A percentile compares a stretch with the other conserved stretches of the same genome.
phyloP scores from a whole-genome alignment of 345 rosid species.

The Abelmoschus esculentus region DNA sequence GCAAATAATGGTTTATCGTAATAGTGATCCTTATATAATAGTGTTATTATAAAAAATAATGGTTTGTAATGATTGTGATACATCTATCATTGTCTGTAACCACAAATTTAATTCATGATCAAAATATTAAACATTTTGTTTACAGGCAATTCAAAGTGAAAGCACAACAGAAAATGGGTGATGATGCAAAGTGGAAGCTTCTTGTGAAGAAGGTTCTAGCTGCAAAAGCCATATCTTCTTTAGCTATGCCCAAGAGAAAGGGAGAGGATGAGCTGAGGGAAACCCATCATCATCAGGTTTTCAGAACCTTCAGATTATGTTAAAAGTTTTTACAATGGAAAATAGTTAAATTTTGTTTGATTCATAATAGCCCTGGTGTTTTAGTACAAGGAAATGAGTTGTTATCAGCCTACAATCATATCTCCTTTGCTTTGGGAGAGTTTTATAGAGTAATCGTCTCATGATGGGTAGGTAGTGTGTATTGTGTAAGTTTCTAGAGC shows the following conservation, averaged over 20 bases:
- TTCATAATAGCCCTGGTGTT: background rate
- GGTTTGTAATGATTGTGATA: too few relatives aligned
- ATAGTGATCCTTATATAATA: too few relatives aligned
- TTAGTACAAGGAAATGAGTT: background rate
- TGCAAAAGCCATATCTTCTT: constrained; percentile 53
- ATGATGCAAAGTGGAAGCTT: constrained; percentile 56
- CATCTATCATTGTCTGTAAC: too few relatives aligned
- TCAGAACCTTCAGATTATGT: constrained; percentile 13
- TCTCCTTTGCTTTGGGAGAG: background rate
- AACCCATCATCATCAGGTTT: background rate
- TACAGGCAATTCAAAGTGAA: constrained; percentile 65
- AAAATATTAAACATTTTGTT: too few relatives aligned
- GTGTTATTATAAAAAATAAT: too few relatives aligned
- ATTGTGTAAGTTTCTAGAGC: background rate
- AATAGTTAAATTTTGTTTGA: background rate
- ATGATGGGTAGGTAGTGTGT: background rate
- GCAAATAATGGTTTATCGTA: too few relatives aligned
- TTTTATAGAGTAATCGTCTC: background rate
- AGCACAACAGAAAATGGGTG: constrained; percentile 37
- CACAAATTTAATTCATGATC: too few relatives aligned
- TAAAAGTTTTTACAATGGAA: background rate
- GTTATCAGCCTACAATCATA: background rate
- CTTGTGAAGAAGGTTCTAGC: constrained; percentile 62
- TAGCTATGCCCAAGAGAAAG: constrained; percentile 47
- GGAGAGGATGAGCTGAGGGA: constrained; percentile 28